Conservation (phyloP, 31 red algal genomes). For the Bonnemaisonia californica region DNA sequence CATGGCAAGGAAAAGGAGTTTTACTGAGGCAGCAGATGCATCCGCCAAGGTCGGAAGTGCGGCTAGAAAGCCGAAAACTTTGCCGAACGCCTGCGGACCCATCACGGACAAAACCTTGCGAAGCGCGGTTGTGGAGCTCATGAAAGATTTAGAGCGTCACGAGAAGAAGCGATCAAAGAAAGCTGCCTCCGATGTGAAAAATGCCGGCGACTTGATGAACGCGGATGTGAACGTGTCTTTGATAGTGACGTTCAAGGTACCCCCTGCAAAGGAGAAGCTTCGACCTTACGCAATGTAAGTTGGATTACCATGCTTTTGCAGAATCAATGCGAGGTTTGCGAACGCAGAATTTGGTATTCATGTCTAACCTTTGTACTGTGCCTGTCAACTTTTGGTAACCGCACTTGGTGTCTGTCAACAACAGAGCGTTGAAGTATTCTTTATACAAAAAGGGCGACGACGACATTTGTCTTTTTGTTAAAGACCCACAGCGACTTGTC, state of each 20-base stretch:
- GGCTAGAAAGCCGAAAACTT: background rate
- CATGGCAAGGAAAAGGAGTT: background rate
- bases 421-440: constrained; percentile 49
- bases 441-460: constrained; percentile 45
- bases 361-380: background rate
- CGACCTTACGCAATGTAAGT: constrained; percentile 40
- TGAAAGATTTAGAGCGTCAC: background rate
- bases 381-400: background rate
- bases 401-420: background rate
- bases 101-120: background rate
- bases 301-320: background rate
- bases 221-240: background rate
- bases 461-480: constrained; percentile 86
- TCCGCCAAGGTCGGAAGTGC: background rate
- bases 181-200: background rate
- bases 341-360: background rate
- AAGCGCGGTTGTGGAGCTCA: background rate
- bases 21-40: background rate
- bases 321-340: background rate
- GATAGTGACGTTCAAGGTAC: constrained; percentile 27
- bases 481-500: constrained; percentile 75
- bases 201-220: background rate
- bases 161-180: background rate
- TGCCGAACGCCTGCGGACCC: background rate
- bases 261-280: constrained; percentile 16